Base-by-base conservation (phyloP, 208 protist species). In the Leishmania tropica region DNA sequence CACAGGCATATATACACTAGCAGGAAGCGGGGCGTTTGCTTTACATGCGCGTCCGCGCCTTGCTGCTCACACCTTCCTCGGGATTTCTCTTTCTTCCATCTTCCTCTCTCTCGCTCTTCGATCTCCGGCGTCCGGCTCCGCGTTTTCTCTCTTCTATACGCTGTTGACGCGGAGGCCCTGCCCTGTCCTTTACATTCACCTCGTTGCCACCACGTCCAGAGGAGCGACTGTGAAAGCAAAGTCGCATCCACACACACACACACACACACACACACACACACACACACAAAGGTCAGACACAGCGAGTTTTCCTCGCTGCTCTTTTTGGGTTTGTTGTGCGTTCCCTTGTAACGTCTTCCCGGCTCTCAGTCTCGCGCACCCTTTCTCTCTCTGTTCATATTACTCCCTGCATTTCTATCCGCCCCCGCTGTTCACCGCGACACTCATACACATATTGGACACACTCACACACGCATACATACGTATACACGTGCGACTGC, bases 101-200 rank as follows among this genome's bases (percentile, higher is more conserved):
- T 11, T 31, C 21, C 11, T 42, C 75, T 31, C 35, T 35, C 75
- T 78, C 54, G 28, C n/a, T 31, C 7, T 76, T 58, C 40, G 31
- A 17, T 72, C 21, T 19, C 56, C 24, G 28, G 47, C 15, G 11
- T 78, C 53, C 21, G 6, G 42, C 15, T 35, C 72, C 2, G 75
- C 75, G 35, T 76, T 35, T 42, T 78, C 53, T 78, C 75, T 42
- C 75, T 28, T 72, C 35, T 78, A 35, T 42, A 72, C 54, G 10
- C 11, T 37, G 37, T 21, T 75, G 21, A 31, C 71, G 51, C 37
- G 15, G n/a, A 40, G 31, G 13, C n/a, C 62, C n/a, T 40, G 31
- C 13, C 62, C 31, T 67, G 31, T 40, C 62, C 62, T 40, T 67
- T 2, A 3, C 31, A 3, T 10, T 67, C n/a, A 31, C 62, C 62